phyloP scores from a whole-genome alignment of 495 filamentous ascomycete species.

The Tuber indicum region DNA sequence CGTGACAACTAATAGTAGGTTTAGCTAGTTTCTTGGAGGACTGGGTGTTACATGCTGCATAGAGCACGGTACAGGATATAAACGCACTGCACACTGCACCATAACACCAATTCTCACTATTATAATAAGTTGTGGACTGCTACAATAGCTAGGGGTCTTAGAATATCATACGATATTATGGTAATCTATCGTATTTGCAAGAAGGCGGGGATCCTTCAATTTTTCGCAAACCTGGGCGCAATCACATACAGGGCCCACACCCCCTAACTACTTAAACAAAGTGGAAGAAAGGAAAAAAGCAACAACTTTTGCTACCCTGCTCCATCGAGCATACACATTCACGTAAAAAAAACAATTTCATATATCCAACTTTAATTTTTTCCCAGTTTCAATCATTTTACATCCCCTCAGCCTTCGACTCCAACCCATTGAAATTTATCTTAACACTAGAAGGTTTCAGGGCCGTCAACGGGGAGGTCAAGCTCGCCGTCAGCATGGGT shows the following conservation, averaged over 20 bases:
- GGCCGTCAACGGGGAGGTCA: not conserved
- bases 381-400: conserved; percentile 1
- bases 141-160: not conserved
- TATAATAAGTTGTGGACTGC: not conserved
- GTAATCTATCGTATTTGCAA: not conserved
- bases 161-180: not conserved
- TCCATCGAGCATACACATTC: not conserved
- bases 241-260: not conserved
- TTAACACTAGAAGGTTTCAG: conserved; percentile 8
- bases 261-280: not conserved
- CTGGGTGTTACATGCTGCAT: no score
- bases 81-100: not conserved
- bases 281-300: not conserved
- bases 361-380: conserved; percentile 4
- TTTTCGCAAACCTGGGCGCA: not conserved
- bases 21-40: no score
- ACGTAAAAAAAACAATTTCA: not conserved
- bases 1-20: no score
- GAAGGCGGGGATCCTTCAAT: not conserved
- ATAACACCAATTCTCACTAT: not conserved
- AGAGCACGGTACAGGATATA: no score
- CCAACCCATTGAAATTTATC: conserved; percentile 36
- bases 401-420: conserved; percentile 25
- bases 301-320: not conserved
- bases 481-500: conserved; percentile 21